These are phyloP conservation scores for Colletotrichum sp. DNA, from an alignment of 2,329 filamentous ascomycete genomes.

Conservation along the genomic window DNA sequence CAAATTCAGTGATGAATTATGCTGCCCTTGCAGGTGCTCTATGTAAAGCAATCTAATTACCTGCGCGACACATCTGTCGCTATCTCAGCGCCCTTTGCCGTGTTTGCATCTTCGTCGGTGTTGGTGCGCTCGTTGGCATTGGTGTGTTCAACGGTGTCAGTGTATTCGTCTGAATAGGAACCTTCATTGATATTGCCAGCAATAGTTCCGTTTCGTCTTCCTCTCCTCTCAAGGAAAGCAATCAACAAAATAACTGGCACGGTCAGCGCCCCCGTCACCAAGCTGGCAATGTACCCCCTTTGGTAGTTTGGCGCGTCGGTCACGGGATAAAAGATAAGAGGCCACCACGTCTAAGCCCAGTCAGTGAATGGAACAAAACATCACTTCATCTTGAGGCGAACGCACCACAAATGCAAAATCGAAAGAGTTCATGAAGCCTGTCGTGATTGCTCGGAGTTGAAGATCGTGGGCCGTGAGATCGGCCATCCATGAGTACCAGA, in stretches of 20 bases:
- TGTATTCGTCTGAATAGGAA: neutral
- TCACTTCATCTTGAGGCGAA: neutral
- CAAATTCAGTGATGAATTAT: neutral
- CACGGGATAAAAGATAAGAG: constrained; percentile 43
- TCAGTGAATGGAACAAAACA: neutral
- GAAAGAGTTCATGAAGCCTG: constrained; percentile 48
- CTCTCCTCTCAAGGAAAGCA: constrained; percentile 38
- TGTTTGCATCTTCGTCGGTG: neutral
- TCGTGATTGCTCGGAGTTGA: constrained; percentile 48
- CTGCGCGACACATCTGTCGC: neutral
- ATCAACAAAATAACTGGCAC: constrained; percentile 41
- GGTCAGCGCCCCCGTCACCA: constrained; percentile 40
- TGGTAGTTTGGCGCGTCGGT: constrained; percentile 43
- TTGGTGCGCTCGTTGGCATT: neutral
- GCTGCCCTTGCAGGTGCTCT: neutral
- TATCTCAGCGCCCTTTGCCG: neutral
- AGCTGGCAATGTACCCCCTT: constrained; percentile 43
- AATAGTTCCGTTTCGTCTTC: neutral
- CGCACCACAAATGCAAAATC: constrained; percentile 43
- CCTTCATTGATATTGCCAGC: neutral
- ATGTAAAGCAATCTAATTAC: neutral
- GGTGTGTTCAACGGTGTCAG: neutral
- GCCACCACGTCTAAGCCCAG: constrained; percentile 39
- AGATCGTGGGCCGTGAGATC: constrained; percentile 43
- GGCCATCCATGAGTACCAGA: constrained; percentile 54